These are phyloP conservation scores for Asterella californica DNA, from an alignment of 225 moss, liverwort and hornwort species.

Conservation along the genomic window DNA sequence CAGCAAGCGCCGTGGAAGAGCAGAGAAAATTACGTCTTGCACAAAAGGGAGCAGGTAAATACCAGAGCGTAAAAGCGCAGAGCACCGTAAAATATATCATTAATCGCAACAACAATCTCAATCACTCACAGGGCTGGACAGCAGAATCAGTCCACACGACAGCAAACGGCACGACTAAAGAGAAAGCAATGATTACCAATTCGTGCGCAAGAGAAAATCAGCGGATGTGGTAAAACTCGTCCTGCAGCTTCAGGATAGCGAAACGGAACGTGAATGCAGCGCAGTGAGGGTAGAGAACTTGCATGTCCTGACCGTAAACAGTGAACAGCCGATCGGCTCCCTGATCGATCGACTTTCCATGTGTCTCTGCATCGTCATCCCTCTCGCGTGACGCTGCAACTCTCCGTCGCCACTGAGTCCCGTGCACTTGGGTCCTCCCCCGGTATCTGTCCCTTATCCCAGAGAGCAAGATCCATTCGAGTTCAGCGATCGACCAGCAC, in stretches of 20 bases:
- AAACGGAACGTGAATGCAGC: background rate
- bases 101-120: background rate
- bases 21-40: background rate
- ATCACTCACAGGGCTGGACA: background rate
- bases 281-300: background rate
- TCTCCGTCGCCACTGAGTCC: background rate
- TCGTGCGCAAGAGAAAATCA: background rate
- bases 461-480: background rate
- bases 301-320: background rate
- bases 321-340: background rate
- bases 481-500: background rate
- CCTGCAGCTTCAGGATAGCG: background rate
- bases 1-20: background rate
- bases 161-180: background rate
- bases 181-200: background rate
- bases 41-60: background rate
- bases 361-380: constrained; percentile 4
- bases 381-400: background rate
- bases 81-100: background rate
- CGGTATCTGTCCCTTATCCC: background rate
- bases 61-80: background rate
- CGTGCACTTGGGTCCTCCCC: background rate
- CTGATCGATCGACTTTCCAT: constrained; percentile 1
- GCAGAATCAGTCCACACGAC: background rate
- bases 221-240: background rate